These are phyloP conservation scores for Cajanus cajan DNA, from an alignment of 306 rosid genomes.

Conservation along the genomic window DNA sequence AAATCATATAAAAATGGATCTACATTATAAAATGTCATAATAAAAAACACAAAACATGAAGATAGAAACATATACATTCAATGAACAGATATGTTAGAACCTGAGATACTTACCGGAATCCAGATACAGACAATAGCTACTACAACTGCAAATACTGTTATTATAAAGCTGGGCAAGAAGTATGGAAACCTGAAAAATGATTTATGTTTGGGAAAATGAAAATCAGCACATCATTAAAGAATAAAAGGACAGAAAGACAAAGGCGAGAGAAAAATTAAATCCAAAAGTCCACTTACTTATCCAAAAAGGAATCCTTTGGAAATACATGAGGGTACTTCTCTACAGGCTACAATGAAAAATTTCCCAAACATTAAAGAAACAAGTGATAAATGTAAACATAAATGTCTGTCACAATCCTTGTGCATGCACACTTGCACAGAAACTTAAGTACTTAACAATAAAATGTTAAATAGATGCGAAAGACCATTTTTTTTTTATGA, in stretches of 20 bases:
- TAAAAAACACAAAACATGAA: background rate
- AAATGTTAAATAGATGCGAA: background rate
- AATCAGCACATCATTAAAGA: background rate
- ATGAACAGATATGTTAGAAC: background rate
- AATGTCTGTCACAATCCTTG: background rate
- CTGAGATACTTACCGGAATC: conserved; percentile 43
- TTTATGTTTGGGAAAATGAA: conserved; percentile 6
- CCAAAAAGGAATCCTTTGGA: conserved; percentile 61
- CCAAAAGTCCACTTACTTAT: conserved; percentile 54
- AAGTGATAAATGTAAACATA: background rate
- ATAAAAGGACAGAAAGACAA: background rate
- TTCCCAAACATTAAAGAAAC: conserved; percentile 7
- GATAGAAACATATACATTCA: background rate
- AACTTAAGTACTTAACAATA: background rate
- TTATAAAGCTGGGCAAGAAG: conserved; percentile 39
- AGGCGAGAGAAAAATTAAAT: background rate
- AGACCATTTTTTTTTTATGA: background rate
- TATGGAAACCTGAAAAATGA: conserved; percentile 46
- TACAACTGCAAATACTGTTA: conserved; percentile 33
- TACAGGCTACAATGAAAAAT: conserved; percentile 57
- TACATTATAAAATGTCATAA: background rate
- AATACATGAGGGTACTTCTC: conserved; percentile 74
- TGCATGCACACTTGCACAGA: background rate
- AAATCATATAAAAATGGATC: background rate
- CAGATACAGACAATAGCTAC: conserved; percentile 37